Conservation (phyloP, 2,329 filamentous ascomycete genomes). For the Penicillium sp. region DNA sequence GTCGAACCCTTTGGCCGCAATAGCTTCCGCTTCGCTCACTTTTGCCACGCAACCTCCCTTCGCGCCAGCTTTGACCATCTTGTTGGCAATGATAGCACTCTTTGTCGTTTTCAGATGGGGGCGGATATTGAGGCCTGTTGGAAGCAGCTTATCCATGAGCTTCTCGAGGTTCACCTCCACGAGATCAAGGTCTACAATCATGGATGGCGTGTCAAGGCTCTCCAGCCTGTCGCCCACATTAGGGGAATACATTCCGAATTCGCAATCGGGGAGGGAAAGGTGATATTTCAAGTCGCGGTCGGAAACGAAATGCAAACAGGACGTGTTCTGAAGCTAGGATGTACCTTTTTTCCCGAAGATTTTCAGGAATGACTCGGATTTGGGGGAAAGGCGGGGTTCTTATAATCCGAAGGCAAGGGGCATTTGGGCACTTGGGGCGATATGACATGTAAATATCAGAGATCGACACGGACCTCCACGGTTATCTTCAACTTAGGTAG, state of each 20-base stretch:
- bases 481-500: not conserved
- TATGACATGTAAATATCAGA: not conserved
- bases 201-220: constrained; percentile 52
- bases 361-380: not conserved
- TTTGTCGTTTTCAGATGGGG: constrained; percentile 55
- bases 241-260: constrained; percentile 37
- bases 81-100: constrained; percentile 44
- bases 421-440: not conserved
- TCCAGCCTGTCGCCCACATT: constrained; percentile 43
- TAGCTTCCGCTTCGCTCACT: constrained; percentile 46
- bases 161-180: constrained; percentile 51
- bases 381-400: not conserved
- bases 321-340: not conserved
- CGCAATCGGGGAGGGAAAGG: not conserved
- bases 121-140: constrained; percentile 45
- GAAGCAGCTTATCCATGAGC: constrained; percentile 45
- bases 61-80: constrained; percentile 45
- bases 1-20: constrained; percentile 44
- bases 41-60: constrained; percentile 53
- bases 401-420: not conserved
- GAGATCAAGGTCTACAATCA: constrained; percentile 52
- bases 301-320: not conserved
- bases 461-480: not conserved
- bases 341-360: not conserved
- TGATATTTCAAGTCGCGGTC: not conserved